Base-by-base conservation (phyloP, 306 rosid genomes). In the Castanea crenata region DNA sequence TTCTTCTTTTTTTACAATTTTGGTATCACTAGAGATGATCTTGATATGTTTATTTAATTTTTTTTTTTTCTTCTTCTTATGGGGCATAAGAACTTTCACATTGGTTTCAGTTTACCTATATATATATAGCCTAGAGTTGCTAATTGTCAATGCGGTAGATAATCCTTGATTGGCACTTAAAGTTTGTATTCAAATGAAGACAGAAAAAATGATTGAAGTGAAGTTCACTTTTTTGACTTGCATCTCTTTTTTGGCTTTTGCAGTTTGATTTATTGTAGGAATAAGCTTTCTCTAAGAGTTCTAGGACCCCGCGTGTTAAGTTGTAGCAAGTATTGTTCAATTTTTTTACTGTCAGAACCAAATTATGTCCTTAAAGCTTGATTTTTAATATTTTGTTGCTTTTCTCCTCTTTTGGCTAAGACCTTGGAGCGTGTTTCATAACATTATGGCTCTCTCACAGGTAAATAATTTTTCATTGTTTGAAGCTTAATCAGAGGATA, bases 181-280 rank as follows among this genome's bases (percentile, higher is more conserved):
- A 71, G 71, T 68, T 83, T 83, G 35, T 82, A 76, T 81, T n/a
- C 71, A 55, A 80, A 83, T 69, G 87, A 71, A 72, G 76, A 75
- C 84, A 74, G 44, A 70, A 44, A 73, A 84, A 77, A 74, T 83
- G 80, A 87, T 80, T 83, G 86, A 84, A 87, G 73, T 57, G 82
- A 80, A 69, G 74, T 81, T 74, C 82, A 82, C 84, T 84, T 81
- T 84, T 81, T 89, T 84, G 90, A 90, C 89, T 83, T 78, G 73
- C 73, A 82, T 68, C 82, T 70, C 77, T 76, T 75, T 75, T 75
- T 75, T 52, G 81, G 85, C 64, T 23, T 86, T 86, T 85, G 67
- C 67, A 46, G 73, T 55, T 77, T 68, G 55, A 59, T 25, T 81
- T 67, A 21, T 63, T 68, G 71, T 78, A 10, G 75, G 81, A 59